phyloP scores from a whole-genome alignment of 2,329 filamentous ascomycete genomes.

The Colletotrichum sublineola region DNA sequence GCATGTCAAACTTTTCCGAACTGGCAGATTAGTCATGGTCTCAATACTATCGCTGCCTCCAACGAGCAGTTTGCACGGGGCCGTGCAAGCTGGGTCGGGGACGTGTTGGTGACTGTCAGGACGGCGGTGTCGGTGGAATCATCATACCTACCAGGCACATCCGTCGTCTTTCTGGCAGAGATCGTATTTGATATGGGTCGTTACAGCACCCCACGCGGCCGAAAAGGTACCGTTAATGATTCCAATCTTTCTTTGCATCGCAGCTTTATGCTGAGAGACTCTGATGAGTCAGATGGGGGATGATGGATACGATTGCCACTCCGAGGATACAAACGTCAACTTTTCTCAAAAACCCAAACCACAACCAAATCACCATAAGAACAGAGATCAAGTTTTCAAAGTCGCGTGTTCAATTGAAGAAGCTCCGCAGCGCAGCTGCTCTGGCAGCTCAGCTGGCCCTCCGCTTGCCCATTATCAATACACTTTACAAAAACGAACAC shows the following conservation, averaged over 20 bases:
- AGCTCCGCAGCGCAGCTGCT: constrained; percentile 36
- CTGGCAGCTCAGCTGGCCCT: constrained; percentile 37
- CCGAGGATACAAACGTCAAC: neutral
- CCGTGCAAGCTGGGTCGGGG: constrained; percentile 1
- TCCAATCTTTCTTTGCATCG: neutral
- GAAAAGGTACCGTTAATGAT: neutral
- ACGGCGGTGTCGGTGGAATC: neutral
- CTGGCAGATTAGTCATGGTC: neutral
- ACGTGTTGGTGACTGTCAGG: constrained; percentile 1
- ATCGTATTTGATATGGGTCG: neutral
- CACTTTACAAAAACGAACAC: constrained; percentile 3
- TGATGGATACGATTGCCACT: neutral
- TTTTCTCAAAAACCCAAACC: neutral
- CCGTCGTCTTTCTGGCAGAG: neutral
- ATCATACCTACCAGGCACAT: too few relatives aligned
- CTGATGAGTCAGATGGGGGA: neutral
- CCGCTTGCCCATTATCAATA: constrained; percentile 20
- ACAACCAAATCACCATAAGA: neutral
- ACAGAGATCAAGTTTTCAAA: neutral
- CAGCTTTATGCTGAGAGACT: constrained; percentile 3
- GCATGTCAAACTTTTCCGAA: neutral
- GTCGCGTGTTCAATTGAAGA: neutral
- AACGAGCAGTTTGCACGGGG: neutral
- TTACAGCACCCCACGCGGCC: neutral
- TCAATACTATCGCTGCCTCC: neutral